phyloP scores from a whole-genome alignment of 192 early-diverging fungal species.

The Backusella tuberculispora region DNA sequence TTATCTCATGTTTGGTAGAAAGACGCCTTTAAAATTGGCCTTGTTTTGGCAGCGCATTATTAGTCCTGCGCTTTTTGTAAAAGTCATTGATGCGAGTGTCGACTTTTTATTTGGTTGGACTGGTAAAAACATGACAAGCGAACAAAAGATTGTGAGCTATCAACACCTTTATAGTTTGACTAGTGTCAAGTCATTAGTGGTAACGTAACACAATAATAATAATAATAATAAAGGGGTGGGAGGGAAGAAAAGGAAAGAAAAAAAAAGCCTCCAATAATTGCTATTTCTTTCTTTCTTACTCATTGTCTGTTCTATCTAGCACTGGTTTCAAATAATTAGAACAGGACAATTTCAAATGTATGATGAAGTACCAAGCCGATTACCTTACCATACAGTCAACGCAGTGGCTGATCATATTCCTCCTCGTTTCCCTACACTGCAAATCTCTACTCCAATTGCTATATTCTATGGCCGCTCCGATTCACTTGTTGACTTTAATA shows the following conservation, averaged over 20 bases:
- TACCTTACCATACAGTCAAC: constrained; percentile 51
- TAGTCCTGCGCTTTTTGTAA: constrained; percentile 73
- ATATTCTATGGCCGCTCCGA: constrained; percentile 92
- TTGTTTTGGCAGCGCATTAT: constrained; percentile 87
- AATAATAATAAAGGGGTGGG: not conserved
- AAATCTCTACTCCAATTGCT: constrained; percentile 83
- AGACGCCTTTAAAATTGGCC: constrained; percentile 74
- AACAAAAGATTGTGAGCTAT: constrained; percentile 79
- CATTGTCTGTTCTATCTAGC: constrained; percentile 39
- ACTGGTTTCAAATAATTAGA: constrained; percentile 96
- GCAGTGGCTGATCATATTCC: constrained; percentile 60
- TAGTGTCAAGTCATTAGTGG: constrained; percentile 89
- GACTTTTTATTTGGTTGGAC: constrained; percentile 88
- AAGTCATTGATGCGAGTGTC: constrained; percentile 73
- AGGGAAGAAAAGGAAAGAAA: no score
- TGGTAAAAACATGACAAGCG: constrained; percentile 64
- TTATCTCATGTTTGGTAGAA: constrained; percentile 88
- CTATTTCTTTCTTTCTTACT: not conserved
- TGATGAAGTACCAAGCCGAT: constrained; percentile 76
- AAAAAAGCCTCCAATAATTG: no score
- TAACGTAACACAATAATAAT: constrained; percentile 36
- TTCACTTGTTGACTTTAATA: constrained; percentile 77
- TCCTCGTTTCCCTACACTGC: constrained; percentile 74
- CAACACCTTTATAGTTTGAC: constrained; percentile 90
- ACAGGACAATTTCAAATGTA: constrained; percentile 90